These are phyloP conservation scores for Xylaria bambusicola DNA, from an alignment of 495 filamentous ascomycete genomes.

Conservation along the genomic window DNA sequence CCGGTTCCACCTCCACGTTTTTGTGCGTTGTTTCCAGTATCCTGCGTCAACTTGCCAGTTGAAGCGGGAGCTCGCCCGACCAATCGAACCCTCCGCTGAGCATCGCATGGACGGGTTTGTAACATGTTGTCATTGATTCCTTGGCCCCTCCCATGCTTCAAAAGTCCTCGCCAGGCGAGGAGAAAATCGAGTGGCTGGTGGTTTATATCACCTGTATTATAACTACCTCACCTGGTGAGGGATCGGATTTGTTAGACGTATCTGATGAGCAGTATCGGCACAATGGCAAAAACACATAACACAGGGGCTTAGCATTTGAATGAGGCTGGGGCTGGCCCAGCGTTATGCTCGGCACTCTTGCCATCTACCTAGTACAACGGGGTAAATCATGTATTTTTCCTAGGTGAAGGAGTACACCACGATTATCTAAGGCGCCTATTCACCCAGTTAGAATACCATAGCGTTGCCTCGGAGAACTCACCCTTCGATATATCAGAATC, in stretches of 20 bases:
- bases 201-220: slow-evolving; percentile 7
- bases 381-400: neutral
- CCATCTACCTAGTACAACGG: slow-evolving; percentile 4
- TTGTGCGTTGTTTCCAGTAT: slow-evolving; percentile 15
- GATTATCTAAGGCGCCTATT: slow-evolving; percentile 12
- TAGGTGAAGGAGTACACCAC: slow-evolving; percentile 4
- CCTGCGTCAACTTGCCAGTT: slow-evolving; percentile 11
- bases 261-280: slow-evolving; percentile 12
- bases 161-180: neutral
- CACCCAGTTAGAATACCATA: slow-evolving; percentile 4
- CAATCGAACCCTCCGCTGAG: slow-evolving; percentile 1
- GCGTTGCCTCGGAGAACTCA: slow-evolving; percentile 3
- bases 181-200: slow-evolving; percentile 16
- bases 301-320: neutral
- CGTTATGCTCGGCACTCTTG: slow-evolving; percentile 16
- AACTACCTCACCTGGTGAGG: slow-evolving; percentile 2
- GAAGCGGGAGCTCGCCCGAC: neutral
- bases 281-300: slow-evolving; percentile 5
- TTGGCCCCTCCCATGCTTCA: neutral
- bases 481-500: slow-evolving; percentile 12
- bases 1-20: slow-evolving; percentile 21
- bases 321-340: slow-evolving; percentile 14
- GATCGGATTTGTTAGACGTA: neutral
- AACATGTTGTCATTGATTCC: slow-evolving; percentile 9
- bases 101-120: slow-evolving; percentile 10